These are phyloP conservation scores for Imleria badia DNA, from an alignment of 768 basidiomycete genomes.

Conservation along the genomic window DNA sequence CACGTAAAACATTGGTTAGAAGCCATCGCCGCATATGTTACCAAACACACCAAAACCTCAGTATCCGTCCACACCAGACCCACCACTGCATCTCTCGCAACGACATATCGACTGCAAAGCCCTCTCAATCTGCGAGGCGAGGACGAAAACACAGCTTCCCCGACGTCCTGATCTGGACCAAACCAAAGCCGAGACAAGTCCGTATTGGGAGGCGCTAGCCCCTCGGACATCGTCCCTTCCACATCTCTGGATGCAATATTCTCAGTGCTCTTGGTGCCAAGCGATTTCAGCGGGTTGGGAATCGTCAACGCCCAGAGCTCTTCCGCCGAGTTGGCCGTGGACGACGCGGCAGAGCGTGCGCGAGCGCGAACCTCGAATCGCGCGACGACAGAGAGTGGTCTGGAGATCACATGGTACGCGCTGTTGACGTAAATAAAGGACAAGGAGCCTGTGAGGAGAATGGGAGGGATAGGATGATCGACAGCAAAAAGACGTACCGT, in stretches of 20 bases:
- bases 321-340: constrained; percentile 20
- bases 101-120: constrained; percentile 20
- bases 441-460: constrained; percentile 20
- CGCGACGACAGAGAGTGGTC: constrained; percentile 37
- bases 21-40: background rate
- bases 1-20: background rate
- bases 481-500: constrained; percentile 39
- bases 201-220: constrained; percentile 28
- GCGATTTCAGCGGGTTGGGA: constrained; percentile 65
- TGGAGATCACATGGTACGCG: constrained; percentile 45
- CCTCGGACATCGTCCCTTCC: constrained; percentile 24
- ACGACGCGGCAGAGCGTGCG: constrained; percentile 18
- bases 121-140: constrained; percentile 10
- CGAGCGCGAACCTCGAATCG: constrained; percentile 13
- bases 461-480: constrained; percentile 4
- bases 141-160: constrained; percentile 17
- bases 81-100: constrained; percentile 30
- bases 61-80: constrained; percentile 50
- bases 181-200: constrained; percentile 24
- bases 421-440: constrained; percentile 40
- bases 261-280: constrained; percentile 51
- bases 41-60: constrained; percentile 27
- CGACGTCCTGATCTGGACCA: constrained; percentile 23
- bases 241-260: constrained; percentile 30
- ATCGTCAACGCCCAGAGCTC: constrained; percentile 40